phyloP scores from a whole-genome alignment of 169 alveolate species.

The Cryptosporidium tyzzeri region DNA sequence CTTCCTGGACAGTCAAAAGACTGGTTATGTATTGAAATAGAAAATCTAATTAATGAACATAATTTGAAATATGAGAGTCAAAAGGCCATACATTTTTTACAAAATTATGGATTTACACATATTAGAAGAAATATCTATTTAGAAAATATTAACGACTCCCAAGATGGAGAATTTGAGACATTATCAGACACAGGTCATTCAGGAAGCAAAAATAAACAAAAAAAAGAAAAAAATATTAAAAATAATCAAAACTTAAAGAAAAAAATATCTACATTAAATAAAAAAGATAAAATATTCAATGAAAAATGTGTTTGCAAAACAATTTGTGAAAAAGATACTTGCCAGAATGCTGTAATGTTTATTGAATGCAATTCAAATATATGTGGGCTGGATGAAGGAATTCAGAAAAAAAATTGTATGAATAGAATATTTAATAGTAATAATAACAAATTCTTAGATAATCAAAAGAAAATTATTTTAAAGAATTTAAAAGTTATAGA shows the following conservation, averaged over 20 bases:
- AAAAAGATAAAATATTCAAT: conserved; percentile 1
- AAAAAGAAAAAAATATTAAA: background rate
- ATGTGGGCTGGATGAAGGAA: conserved; percentile 76
- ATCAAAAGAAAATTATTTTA: conserved; percentile 51
- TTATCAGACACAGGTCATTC: background rate
- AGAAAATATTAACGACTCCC: background rate
- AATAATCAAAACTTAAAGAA: conserved; percentile 1
- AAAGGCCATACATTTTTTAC: background rate
- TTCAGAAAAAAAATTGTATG: conserved; percentile 77
- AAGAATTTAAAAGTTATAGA: conserved; percentile 60
- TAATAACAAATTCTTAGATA: conserved; percentile 29
- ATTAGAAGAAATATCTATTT: conserved; percentile 47
- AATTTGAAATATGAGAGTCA: background rate
- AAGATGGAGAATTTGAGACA: background rate
- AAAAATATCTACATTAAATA: background rate
- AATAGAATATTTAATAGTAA: conserved; percentile 77
- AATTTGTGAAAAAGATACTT: conserved; percentile 76
- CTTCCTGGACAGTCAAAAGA: conserved; percentile 60
- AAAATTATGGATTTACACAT: conserved; percentile 15
- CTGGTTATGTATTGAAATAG: conserved; percentile 13
- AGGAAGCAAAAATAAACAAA: background rate
- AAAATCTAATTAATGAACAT: background rate
- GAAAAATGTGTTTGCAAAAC: conserved; percentile 76
- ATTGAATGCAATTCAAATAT: conserved; percentile 78
- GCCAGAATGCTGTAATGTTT: conserved; percentile 77